phyloP scores from a whole-genome alignment of 2,329 filamentous ascomycete species.

The Botrytis squamosa region DNA sequence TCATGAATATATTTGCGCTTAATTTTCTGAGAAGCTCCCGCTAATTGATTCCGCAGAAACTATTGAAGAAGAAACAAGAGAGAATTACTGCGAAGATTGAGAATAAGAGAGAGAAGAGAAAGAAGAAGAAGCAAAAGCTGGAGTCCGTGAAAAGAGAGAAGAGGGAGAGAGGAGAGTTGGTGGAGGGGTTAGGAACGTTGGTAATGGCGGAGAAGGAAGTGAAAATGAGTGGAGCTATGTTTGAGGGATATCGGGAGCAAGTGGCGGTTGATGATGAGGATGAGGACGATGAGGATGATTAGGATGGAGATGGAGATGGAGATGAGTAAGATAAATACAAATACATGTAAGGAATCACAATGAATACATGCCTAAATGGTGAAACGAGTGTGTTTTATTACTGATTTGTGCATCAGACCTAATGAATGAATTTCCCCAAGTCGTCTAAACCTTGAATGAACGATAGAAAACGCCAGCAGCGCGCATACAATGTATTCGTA shows the following conservation, averaged over 20 bases:
- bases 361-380: background rate
- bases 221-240: background rate
- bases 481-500: background rate
- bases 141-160: background rate
- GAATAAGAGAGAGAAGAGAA: background rate
- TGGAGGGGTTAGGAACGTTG: background rate
- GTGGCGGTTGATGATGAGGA: fast-evolving
- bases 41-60: too few species aligned
- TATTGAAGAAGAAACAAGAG: background rate
- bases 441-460: background rate
- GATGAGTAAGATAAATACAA: background rate
- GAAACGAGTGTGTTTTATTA: background rate
- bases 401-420: background rate
- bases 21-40: too few species aligned
- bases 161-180: background rate
- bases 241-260: background rate
- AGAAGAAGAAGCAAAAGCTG: background rate
- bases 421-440: background rate
- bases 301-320: background rate
- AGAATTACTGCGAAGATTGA: background rate
- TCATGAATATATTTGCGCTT: background rate
- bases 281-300: background rate
- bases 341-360: background rate
- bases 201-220: background rate
- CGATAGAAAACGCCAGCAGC: background rate